Percentiles rank a stretch among this genome's conserved stretches.
Evolutionary conservation across 306 rosid genomes (phyloP).

Genomic region (Citrullus colocynthis): DNA sequence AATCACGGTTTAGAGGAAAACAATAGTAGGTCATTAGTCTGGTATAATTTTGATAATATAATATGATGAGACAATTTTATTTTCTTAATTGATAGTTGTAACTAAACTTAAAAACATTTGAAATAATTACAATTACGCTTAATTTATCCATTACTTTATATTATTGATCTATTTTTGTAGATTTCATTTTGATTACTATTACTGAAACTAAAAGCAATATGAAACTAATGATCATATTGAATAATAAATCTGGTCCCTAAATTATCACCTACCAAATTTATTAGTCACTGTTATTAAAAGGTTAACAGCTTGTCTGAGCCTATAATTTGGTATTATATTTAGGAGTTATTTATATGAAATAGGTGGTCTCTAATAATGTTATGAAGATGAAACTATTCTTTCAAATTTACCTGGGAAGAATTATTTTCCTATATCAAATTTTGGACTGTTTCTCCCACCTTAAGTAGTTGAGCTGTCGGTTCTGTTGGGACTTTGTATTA

Average conservation of each 20-base stretch:
- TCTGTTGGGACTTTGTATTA: not conserved
- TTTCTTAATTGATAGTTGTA: not conserved
- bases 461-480: not conserved
- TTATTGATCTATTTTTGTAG: no score
- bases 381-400: not conserved
- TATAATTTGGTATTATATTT: no score
- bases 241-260: no score
- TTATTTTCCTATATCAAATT: not conserved
- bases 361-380: no score
- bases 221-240: not conserved
- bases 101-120: no score
- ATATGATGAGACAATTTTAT: not conserved
- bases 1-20: not conserved
- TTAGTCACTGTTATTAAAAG: no score
- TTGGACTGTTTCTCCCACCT: not conserved
- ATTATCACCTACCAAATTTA: not conserved
- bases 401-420: not conserved
- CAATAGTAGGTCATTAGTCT: not conserved
- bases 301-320: not conserved
- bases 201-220: not conserved
- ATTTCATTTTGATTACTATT: no score
- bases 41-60: not conserved
- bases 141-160: no score
- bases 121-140: no score
- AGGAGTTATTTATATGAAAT: not conserved